Conservation (phyloP, 2,329 filamentous ascomycete species). For the Arthrobotrys conoides region DNA sequence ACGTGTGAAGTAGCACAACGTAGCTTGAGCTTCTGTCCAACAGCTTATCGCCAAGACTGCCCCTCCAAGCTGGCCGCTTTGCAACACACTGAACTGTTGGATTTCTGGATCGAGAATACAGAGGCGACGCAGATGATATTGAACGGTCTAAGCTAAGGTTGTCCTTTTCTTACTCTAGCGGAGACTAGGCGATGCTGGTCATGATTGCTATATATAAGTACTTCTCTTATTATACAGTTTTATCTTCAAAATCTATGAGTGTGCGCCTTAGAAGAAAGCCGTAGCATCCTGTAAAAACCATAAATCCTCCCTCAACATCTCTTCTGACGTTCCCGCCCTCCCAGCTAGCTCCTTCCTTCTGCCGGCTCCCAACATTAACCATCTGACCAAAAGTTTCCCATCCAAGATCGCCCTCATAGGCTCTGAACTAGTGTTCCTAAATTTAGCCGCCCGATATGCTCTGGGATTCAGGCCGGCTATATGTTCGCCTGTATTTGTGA, state of each 20-base stretch:
- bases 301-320: constrained; percentile 63
- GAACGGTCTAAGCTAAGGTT: not conserved
- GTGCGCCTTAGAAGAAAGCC: constrained; percentile 46
- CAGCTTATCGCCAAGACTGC: constrained; percentile 60
- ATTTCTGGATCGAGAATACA: constrained; percentile 10
- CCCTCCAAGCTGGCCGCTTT: constrained; percentile 50
- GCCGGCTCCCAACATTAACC: constrained; percentile 63
- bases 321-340: constrained; percentile 62
- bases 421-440: constrained; percentile 61
- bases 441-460: constrained; percentile 76
- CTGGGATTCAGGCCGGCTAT: constrained; percentile 86
- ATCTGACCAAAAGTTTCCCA: constrained; percentile 62
- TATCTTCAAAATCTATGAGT: not conserved
- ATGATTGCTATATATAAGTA: not conserved
- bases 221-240: not conserved
- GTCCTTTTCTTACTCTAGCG: not conserved
- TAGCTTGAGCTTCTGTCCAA: constrained; percentile 51
- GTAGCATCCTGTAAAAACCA: constrained; percentile 61
- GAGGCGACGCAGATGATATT: not conserved
- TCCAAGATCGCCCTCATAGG: constrained; percentile 64
- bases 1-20: constrained; percentile 35
- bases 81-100: constrained; percentile 36
- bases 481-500: constrained; percentile 81
- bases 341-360: constrained; percentile 63
- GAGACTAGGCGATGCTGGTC: not conserved